Evolutionary conservation across 2,329 filamentous ascomycete genomes (phyloP).

Genomic region (Xylariales sp.): DNA sequence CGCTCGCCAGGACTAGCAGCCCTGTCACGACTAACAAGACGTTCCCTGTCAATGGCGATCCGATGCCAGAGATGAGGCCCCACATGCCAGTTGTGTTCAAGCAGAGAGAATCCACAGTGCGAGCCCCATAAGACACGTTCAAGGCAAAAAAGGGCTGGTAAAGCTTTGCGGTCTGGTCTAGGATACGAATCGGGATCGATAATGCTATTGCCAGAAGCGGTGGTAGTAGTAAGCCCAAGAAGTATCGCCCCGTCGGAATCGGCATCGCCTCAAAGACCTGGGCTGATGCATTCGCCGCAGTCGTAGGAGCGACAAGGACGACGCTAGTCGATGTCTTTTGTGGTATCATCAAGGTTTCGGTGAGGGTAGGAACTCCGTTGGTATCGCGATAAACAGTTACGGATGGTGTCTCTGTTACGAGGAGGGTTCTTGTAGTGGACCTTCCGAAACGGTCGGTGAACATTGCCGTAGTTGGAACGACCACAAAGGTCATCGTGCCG

Average conservation of each 20-base stretch:
- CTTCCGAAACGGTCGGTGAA: neutral
- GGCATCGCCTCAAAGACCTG: neutral
- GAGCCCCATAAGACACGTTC: conserved; percentile 29
- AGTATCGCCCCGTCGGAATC: conserved; percentile 28
- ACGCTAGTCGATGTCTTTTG: conserved; percentile 1
- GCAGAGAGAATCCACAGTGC: conserved; percentile 36
- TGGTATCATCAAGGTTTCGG: neutral
- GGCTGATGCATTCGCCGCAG: neutral
- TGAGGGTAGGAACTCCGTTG: neutral
- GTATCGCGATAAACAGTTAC: neutral
- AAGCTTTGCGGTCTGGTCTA: conserved; percentile 31
- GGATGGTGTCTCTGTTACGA: neutral
- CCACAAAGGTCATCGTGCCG: neutral
- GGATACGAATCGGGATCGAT: conserved; percentile 31
- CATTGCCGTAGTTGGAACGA: neutral
- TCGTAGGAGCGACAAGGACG: conserved; percentile 1
- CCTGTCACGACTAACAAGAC: conserved; percentile 34
- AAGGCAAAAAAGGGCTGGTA: conserved; percentile 40
- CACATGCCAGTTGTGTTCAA: conserved; percentile 35
- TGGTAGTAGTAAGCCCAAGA: conserved; percentile 32
- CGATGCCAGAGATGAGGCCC: conserved; percentile 30
- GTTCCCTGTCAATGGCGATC: conserved; percentile 28
- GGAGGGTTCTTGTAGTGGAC: neutral
- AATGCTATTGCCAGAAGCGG: conserved; percentile 29
- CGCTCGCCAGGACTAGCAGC: conserved; percentile 28